Conservation (phyloP, 2,329 filamentous ascomycete genomes). For the Beauveria asiatica region DNA sequence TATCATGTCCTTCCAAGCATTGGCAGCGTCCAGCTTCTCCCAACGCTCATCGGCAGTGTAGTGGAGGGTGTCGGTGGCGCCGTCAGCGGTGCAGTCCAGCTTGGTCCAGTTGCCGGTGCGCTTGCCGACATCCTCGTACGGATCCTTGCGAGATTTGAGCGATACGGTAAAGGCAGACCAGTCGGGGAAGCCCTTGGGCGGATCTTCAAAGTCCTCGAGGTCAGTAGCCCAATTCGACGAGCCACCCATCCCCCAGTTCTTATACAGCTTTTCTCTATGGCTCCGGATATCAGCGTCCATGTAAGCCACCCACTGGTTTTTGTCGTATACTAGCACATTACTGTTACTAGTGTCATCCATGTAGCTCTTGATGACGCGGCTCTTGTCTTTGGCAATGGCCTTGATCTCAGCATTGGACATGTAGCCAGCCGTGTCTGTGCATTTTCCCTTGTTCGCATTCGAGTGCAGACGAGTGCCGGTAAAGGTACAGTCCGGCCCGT, state of each 20-base stretch:
- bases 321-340: conserved; percentile 16
- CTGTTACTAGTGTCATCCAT: conserved; percentile 13
- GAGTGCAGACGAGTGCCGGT: background rate
- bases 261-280: conserved; percentile 8
- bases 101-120: conserved; percentile 19
- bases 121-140: conserved; percentile 10
- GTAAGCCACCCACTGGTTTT: conserved; percentile 6
- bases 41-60: background rate
- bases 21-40: background rate
- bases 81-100: conserved; percentile 15
- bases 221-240: conserved; percentile 18
- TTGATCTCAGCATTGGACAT: background rate
- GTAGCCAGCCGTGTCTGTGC: background rate
- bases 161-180: conserved; percentile 15
- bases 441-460: background rate
- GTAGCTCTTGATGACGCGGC: conserved; percentile 10
- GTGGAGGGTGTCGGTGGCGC: conserved; percentile 3
- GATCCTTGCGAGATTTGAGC: conserved; percentile 14
- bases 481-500: background rate
- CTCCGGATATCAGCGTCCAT: conserved; percentile 15
- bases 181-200: conserved; percentile 10
- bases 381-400: background rate
- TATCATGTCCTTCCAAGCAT: background rate
- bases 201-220: conserved; percentile 15
- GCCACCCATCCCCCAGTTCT: conserved; percentile 16